A percentile compares a stretch with the other conserved stretches of the same genome.
phyloP scores from a whole-genome alignment of 768 basidiomycete species.

The Boletus pseudo-olivaceus region DNA sequence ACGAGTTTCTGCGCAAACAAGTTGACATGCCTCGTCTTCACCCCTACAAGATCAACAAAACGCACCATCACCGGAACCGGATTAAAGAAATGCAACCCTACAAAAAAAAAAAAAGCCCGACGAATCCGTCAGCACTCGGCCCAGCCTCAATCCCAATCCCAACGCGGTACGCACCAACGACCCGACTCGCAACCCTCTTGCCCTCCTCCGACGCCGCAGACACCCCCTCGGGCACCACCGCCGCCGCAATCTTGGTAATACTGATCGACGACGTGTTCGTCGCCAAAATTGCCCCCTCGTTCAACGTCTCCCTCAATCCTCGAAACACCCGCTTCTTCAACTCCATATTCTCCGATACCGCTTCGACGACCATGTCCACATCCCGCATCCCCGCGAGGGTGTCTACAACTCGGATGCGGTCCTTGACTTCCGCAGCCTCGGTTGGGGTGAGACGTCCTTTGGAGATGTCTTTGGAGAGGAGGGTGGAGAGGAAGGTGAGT shows the following conservation, averaged over 20 bases:
- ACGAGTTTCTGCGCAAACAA: slow-evolving; percentile 67
- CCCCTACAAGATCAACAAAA: neutral
- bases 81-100: slow-evolving; percentile 93
- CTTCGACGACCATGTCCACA: slow-evolving; percentile 92
- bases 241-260: slow-evolving; percentile 88
- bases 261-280: slow-evolving; percentile 94
- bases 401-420: slow-evolving; percentile 60
- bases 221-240: slow-evolving; percentile 59
- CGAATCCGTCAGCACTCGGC: neutral
- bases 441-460: slow-evolving; percentile 72
- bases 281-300: slow-evolving; percentile 77
- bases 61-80: slow-evolving; percentile 94
- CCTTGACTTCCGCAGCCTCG: slow-evolving; percentile 71
- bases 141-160: neutral
- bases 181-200: slow-evolving; percentile 61
- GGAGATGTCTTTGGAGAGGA: slow-evolving; percentile 83
- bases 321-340: slow-evolving; percentile 80
- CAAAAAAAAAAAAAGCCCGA: neutral
- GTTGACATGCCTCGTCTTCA: neutral
- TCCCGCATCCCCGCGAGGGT: slow-evolving; percentile 64
- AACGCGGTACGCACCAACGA: slow-evolving; percentile 59
- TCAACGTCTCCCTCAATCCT: slow-evolving; percentile 61
- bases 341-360: slow-evolving; percentile 78
- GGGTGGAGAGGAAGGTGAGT: slow-evolving; percentile 69
- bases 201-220: slow-evolving; percentile 61